Conservation (phyloP, 331 rosid species). For the Quercus tomentella region DNA sequence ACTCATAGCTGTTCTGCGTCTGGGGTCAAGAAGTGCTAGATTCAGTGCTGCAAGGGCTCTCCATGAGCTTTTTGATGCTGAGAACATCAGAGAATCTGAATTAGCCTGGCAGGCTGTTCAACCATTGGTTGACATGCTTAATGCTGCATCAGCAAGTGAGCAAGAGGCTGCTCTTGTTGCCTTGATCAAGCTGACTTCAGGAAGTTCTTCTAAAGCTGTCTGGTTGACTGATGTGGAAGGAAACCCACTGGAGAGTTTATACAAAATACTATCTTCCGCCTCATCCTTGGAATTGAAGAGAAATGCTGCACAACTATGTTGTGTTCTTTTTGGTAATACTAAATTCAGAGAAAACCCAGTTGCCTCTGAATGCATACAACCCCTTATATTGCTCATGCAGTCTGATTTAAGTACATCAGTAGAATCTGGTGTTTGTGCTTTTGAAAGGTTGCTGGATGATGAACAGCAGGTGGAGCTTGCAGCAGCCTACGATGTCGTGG, state of each 20-base stretch:
- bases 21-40: constrained; percentile 95
- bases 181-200: constrained; percentile 71
- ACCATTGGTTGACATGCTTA: constrained; percentile 92
- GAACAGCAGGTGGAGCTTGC: constrained; percentile 85
- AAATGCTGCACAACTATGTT: constrained; percentile 82
- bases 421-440: constrained; percentile 87
- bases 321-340: constrained; percentile 54
- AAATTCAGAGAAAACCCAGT: constrained; percentile 71
- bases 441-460: constrained; percentile 86
- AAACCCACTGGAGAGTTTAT: constrained; percentile 68
- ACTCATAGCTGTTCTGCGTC: constrained; percentile 89
- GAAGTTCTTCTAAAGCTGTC: constrained; percentile 57
- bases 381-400: constrained; percentile 76
- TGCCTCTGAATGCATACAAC: constrained; percentile 70
- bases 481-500: constrained; percentile 60
- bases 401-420: constrained; percentile 57
- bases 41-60: constrained; percentile 90
- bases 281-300: constrained; percentile 74
- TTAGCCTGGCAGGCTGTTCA: constrained; percentile 81
- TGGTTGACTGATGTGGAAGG: constrained; percentile 70
- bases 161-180: constrained; percentile 87
- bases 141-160: constrained; percentile 69
- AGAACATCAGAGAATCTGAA: constrained; percentile 68
- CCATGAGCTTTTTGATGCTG: constrained; percentile 67
- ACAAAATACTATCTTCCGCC: constrained; percentile 66